Evolutionary conservation across 2,329 filamentous ascomycete genomes (phyloP), one percentile per base, ranked within the genome.

Genomic region (Bertia moriformis): DNA sequence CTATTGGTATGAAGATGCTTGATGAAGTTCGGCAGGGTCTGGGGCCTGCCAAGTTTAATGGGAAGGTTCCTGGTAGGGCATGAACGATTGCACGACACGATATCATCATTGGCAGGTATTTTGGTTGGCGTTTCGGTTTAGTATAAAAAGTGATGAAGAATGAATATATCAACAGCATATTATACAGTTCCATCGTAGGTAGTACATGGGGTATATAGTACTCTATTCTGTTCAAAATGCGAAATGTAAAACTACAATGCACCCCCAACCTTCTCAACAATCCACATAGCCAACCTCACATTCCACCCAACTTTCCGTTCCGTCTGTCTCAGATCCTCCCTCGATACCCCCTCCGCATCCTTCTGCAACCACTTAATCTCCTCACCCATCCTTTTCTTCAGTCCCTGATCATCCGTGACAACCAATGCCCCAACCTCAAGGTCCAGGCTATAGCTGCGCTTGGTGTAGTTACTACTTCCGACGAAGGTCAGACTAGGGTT

Each of bases 391-490:
- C 78, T 70, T 42, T 62, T 62, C 57, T 85, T 84, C 48, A 98
- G 58, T 1, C 65, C 70, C 18, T 78, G 65, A 50, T 96, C 80
- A 17, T 67, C 66, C 1, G 91, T 98, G 3, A 95, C 74, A 19
- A 98, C 80, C 42, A 95, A 58, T 1, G 84, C 83, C 22, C 93
- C 91, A 0, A 82, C 83, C 56, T 98, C 91, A 2, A 98, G 68
- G 58, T 98, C 91, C 32, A 95, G 72, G 30, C 81, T 80, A 59
- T 98, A 96, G 52, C 85, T 93, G 19, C 91, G 70, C 56, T 91
- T 88, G 0, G 91, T 98, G 58, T 96, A 98, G 54, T 98, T 98
- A 7, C 83, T 91, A 53, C 84, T 93, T 1, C 91, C 91, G 1
- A 98, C 73, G 14, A 96, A 67, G 20, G 79, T 93, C 40, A 96